Conservation (phyloP, 108 stramenopile genomes). For the Nitzschia sp. region DNA sequence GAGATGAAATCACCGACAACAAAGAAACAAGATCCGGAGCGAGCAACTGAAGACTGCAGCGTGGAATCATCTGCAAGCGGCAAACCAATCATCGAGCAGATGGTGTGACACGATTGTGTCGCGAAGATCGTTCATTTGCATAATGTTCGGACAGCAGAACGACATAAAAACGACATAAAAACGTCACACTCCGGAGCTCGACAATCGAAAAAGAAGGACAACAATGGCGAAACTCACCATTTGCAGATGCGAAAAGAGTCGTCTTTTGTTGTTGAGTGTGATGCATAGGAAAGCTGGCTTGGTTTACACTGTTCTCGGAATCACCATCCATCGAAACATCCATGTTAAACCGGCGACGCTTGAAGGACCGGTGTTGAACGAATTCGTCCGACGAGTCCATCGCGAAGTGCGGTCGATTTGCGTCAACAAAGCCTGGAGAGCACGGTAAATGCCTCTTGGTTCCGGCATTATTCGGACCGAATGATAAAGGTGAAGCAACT, state of each 20-base stretch:
- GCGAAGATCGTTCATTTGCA: background rate
- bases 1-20: too few relatives aligned
- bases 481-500: slow-evolving; percentile 70
- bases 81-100: too few relatives aligned
- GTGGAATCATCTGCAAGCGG: too few relatives aligned
- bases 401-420: slow-evolving; percentile 33
- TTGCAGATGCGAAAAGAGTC: slow-evolving; percentile 8
- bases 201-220: background rate
- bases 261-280: slow-evolving; percentile 10
- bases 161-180: background rate
- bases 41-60: too few relatives aligned
- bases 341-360: slow-evolving; percentile 53
- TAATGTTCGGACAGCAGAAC: background rate
- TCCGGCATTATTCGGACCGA: slow-evolving; percentile 40
- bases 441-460: slow-evolving; percentile 64
- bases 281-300: slow-evolving; percentile 18
- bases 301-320: slow-evolving; percentile 33
- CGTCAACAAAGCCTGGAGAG: slow-evolving; percentile 49
- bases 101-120: too few relatives aligned
- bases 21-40: too few relatives aligned
- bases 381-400: slow-evolving; percentile 53
- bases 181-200: background rate
- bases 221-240: slow-evolving; percentile 21
- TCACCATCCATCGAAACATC: slow-evolving; percentile 40
- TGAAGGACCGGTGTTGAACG: slow-evolving; percentile 51